Conservation (phyloP, 257 asterid species). For the Nicotiana attenuata region DNA sequence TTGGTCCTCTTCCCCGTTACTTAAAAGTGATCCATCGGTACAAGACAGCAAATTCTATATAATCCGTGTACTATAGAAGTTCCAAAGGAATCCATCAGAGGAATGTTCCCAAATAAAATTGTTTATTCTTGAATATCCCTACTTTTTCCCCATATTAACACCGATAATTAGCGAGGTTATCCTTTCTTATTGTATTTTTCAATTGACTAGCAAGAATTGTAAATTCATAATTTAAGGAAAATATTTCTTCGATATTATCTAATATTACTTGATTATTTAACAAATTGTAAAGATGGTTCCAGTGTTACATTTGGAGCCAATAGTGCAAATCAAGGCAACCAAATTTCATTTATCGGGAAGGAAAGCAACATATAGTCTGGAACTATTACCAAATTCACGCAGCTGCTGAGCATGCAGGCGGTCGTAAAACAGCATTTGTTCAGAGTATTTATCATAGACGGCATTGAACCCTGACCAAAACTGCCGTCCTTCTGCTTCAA, state of each 20-base stretch:
- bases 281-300: neutral
- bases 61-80: neutral
- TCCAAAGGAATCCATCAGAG: neutral
- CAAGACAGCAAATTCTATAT: neutral
- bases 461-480: constrained; percentile 94
- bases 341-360: neutral
- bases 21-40: neutral
- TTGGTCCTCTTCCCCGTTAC: neutral
- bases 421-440: constrained; percentile 71
- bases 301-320: neutral
- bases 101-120: neutral
- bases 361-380: neutral
- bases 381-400: constrained; percentile 64
- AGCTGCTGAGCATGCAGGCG: constrained; percentile 70
- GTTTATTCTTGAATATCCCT: neutral
- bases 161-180: neutral
- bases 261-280: neutral
- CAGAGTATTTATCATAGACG: constrained; percentile 68
- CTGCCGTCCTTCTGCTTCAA: constrained; percentile 75
- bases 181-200: neutral
- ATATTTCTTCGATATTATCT: neutral
- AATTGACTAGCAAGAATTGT: neutral
- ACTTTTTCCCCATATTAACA: no score
- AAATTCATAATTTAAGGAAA: neutral
- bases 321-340: neutral